phyloP scores from a whole-genome alignment of 306 rosid genomes.

The Casuarina equisetifolia region DNA sequence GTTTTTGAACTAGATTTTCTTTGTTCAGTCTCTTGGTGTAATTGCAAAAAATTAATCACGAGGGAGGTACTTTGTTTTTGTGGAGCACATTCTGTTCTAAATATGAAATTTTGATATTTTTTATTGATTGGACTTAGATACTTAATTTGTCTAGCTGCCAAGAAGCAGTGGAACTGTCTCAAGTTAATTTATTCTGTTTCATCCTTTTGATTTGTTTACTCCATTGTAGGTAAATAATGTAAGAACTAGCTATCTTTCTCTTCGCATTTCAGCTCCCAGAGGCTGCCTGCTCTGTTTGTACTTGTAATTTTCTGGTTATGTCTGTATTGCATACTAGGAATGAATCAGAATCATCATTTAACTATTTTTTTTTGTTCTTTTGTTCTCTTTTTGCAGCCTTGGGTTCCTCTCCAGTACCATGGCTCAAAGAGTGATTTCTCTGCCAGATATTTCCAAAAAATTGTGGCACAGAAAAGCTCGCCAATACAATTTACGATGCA shows the following conservation, averaged over 20 bases:
- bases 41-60: not conserved
- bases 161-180: not conserved
- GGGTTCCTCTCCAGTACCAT: conserved; percentile 89
- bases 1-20: not conserved
- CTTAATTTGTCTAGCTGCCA: not conserved
- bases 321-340: not conserved
- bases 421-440: conserved; percentile 70
- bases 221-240: not conserved
- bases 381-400: conserved; percentile 46
- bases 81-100: not conserved
- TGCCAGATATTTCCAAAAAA: conserved; percentile 59
- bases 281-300: not conserved
- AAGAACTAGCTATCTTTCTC: not conserved
- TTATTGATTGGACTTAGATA: not conserved
- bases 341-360: not conserved
- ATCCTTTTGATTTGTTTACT: not conserved
- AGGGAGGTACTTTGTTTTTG: not conserved
- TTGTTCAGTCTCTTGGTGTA: not conserved
- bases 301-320: not conserved
- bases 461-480: conserved; percentile 56
- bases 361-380: conserved; percentile 3
- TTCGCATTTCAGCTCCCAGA: not conserved
- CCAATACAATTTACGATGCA: conserved; percentile 69
- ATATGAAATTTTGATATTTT: not conserved
- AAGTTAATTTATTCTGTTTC: not conserved